phyloP scores from a whole-genome alignment of 257 asterid genomes.

The Solanum tarijense region DNA sequence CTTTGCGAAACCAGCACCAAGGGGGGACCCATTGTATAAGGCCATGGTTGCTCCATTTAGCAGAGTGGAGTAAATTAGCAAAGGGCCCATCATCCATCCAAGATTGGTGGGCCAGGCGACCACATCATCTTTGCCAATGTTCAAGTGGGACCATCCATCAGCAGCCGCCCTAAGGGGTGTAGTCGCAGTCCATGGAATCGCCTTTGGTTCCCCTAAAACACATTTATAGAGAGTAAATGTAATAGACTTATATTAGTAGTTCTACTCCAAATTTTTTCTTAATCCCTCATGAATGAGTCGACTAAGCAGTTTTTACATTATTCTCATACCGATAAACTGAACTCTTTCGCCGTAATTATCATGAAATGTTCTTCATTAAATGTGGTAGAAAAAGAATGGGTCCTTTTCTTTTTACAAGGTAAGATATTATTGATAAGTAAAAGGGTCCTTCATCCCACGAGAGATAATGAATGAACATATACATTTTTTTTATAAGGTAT shows the following conservation, averaged over 20 bases:
- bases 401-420: background rate
- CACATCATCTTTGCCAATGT: constrained; percentile 72
- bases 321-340: background rate
- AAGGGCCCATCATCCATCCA: constrained; percentile 99
- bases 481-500: background rate
- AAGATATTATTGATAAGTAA: background rate
- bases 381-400: background rate
- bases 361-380: background rate
- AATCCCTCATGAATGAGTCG: background rate
- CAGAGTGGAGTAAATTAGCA: constrained; percentile 78
- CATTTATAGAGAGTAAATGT: background rate
- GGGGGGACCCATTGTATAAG: constrained; percentile 87
- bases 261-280: background rate
- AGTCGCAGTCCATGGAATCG: constrained; percentile 85
- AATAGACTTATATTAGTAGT: background rate
- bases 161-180: constrained; percentile 96
- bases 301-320: background rate
- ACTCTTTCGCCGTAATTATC: background rate
- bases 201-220: constrained; percentile 91
- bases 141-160: constrained; percentile 98
- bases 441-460: background rate
- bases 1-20: constrained; percentile 86
- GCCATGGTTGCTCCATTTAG: constrained; percentile 91
- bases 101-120: constrained; percentile 98
- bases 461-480: background rate